phyloP scores from a whole-genome alignment of 78 protist genomes.

The Cavenderia fasciculata region DNA sequence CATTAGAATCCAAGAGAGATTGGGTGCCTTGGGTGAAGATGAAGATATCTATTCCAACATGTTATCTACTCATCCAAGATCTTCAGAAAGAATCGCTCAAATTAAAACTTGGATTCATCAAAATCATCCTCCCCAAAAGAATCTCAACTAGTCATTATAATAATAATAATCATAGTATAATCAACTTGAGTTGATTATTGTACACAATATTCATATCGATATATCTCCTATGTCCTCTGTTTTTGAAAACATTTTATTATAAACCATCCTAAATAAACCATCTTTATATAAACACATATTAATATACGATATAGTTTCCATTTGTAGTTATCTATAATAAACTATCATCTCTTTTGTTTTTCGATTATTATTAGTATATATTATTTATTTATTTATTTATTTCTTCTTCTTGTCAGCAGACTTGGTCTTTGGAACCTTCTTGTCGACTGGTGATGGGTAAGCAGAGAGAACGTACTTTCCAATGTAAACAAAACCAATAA shows the following conservation, averaged over 20 bases:
- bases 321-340: too few species aligned
- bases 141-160: too few species aligned
- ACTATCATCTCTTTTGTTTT: too few species aligned
- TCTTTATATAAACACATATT: too few species aligned
- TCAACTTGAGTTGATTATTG: too few species aligned
- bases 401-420: not conserved
- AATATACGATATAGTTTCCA: too few species aligned
- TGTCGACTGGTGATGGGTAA: not conserved
- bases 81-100: not conserved
- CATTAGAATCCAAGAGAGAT: slow-evolving; percentile 5
- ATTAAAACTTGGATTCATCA: slow-evolving; percentile 9
- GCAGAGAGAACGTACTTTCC: not conserved
- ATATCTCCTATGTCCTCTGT: too few species aligned
- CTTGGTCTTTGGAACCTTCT: slow-evolving; percentile 3
- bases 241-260: too few species aligned
- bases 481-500: slow-evolving; percentile 14
- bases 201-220: too few species aligned
- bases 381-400: not conserved
- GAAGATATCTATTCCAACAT: not conserved
- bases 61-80: not conserved
- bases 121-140: too few species aligned
- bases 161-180: too few species aligned
- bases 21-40: not conserved
- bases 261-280: too few species aligned
- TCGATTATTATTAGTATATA: not conserved